A percentile compares a stretch with the other conserved stretches of the same genome.
Conservation (phyloP, 192 early-diverging fungal species). For the Backusella morwellensis region DNA sequence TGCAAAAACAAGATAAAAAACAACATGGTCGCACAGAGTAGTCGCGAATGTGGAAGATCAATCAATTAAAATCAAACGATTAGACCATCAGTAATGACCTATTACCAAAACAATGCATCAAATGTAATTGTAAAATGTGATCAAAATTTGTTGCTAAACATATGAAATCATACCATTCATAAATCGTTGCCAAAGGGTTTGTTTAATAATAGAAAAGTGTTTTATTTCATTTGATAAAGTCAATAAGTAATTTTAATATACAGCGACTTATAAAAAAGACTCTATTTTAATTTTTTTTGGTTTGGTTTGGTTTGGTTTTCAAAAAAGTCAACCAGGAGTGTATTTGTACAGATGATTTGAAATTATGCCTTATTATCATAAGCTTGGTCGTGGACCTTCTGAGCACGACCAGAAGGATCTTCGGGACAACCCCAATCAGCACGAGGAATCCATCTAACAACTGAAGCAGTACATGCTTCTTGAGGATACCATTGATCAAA, state of each 20-base stretch:
- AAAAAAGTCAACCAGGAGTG: no score
- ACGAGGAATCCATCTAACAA: slow-evolving; percentile 95
- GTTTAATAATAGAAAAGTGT: neutral
- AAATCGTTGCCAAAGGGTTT: neutral
- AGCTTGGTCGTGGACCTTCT: slow-evolving; percentile 81
- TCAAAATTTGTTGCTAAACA: neutral
- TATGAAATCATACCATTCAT: neutral
- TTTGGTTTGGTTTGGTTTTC: neutral
- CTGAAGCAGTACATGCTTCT: slow-evolving; percentile 82
- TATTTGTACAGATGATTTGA: neutral
- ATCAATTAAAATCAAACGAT: neutral
- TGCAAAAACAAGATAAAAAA: no score
- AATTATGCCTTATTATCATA: slow-evolving; percentile 36
- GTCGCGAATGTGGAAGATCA: neutral
- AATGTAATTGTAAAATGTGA: neutral
- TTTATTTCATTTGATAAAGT: neutral
- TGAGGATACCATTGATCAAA: slow-evolving; percentile 96
- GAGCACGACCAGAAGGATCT: slow-evolving; percentile 96
- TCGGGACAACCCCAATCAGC: slow-evolving; percentile 97
- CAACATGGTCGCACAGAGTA: neutral
- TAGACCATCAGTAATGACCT: neutral
- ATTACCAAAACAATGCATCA: neutral
- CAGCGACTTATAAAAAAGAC: neutral
- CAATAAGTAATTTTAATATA: slow-evolving; percentile 6
- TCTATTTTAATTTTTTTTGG: neutral